Evolutionary conservation across 139 green algal genomes (phyloP).

Genomic region (Closterium sp.): DNA sequence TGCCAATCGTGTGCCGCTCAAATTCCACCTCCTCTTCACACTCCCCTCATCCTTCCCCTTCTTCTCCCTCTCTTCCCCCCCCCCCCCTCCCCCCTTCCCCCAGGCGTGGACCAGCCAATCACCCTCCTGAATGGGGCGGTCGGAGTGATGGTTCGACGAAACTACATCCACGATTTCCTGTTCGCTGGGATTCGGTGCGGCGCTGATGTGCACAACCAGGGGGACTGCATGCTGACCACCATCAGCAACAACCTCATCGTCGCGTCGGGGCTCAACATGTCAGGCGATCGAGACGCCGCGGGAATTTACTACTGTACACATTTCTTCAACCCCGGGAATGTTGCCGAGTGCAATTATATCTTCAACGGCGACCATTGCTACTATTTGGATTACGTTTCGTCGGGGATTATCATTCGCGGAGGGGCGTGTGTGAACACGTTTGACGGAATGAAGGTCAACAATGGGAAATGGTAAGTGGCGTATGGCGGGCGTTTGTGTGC

Average conservation of each 20-base stretch:
- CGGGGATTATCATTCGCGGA: background rate
- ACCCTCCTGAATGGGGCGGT: background rate
- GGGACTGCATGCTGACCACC: conserved; percentile 20
- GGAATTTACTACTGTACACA: background rate
- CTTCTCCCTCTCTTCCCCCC: background rate
- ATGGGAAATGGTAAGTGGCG: background rate
- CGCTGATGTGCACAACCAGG: background rate
- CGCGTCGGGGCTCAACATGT: background rate
- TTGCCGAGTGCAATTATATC: background rate
- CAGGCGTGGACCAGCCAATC: background rate
- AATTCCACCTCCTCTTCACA: background rate
- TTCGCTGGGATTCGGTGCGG: conserved; percentile 2
- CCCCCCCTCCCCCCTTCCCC: background rate
- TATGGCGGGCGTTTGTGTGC: too few relatives aligned
- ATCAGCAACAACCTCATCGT: conserved; percentile 19
- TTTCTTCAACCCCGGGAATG: background rate
- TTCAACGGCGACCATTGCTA: background rate
- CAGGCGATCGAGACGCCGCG: background rate
- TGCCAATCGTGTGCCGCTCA: too few relatives aligned
- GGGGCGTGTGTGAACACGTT: background rate
- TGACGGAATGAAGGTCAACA: conserved; percentile 8
- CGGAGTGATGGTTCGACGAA: conserved; percentile 8
- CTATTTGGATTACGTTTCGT: background rate
- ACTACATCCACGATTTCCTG: conserved; percentile 31
- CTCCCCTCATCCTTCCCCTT: background rate